Conservation (phyloP, 805 yeast genomes). For the Yamadazyma phyllophila region DNA sequence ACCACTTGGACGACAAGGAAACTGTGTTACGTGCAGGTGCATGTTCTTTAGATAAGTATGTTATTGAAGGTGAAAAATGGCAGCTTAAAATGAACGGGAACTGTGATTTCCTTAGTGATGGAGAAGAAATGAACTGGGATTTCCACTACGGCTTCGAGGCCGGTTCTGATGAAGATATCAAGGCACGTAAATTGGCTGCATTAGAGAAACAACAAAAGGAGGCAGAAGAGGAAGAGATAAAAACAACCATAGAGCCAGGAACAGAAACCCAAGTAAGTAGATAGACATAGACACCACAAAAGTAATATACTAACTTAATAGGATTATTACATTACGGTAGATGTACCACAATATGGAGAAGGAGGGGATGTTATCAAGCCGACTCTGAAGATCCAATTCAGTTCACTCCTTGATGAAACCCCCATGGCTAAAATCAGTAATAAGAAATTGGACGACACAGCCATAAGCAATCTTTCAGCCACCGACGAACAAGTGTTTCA, state of each 20-base stretch:
- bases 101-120: conserved; percentile 64
- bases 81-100: conserved; percentile 64
- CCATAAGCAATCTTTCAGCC: conserved; percentile 28
- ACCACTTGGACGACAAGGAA: conserved; percentile 43
- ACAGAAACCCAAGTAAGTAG: conserved; percentile 25
- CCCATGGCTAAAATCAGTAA: conserved; percentile 40
- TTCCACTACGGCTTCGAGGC: conserved; percentile 78
- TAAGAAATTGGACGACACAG: conserved; percentile 21
- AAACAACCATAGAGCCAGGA: conserved; percentile 18
- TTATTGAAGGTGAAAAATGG: conserved; percentile 48
- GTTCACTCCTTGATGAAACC: conserved; percentile 28
- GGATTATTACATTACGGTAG: conserved; percentile 36
- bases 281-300: conserved; percentile 10
- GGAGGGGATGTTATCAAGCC: conserved; percentile 30
- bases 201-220: not conserved
- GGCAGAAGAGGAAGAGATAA: conserved; percentile 3
- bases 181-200: conserved; percentile 42
- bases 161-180: conserved; percentile 84
- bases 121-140: conserved; percentile 95
- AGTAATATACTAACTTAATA: conserved; percentile 22
- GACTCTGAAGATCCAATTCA: conserved; percentile 39
- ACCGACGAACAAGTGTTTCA: conserved; percentile 54
- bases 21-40: conserved; percentile 67
- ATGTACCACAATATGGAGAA: conserved; percentile 26
- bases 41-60: conserved; percentile 74